phyloP scores from a whole-genome alignment of 1,284 basidiomycete species.

The Tilletia horrida region DNA sequence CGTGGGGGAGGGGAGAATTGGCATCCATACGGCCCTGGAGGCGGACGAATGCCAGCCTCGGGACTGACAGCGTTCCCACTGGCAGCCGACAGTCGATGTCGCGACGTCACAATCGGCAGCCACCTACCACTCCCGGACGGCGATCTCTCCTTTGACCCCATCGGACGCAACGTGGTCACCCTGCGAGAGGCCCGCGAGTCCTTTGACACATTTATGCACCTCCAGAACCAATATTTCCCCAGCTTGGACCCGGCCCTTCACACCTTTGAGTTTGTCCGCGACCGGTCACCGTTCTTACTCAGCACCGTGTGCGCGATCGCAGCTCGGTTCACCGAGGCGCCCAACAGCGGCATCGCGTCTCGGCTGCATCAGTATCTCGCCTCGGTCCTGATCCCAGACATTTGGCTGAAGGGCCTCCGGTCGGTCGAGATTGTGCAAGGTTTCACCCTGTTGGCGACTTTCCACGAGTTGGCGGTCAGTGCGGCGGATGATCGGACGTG shows the following conservation, averaged over 20 bases:
- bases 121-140: conserved; percentile 5
- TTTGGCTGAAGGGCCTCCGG: background rate
- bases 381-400: background rate
- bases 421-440: conserved; percentile 16
- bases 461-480: background rate
- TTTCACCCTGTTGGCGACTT: background rate
- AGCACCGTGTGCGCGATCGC: background rate
- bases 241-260: background rate
- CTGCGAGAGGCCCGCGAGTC: conserved; percentile 2
- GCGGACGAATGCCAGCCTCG: background rate
- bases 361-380: background rate
- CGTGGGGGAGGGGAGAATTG: background rate
- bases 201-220: conserved; percentile 12
- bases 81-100: conserved; percentile 8
- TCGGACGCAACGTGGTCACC: conserved; percentile 14
- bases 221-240: conserved; percentile 9
- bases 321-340: background rate
- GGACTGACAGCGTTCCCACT: background rate
- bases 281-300: conserved; percentile 14
- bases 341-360: background rate
- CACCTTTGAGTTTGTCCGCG: conserved; percentile 11
- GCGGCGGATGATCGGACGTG: conserved; percentile 11
- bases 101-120: background rate
- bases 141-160: conserved; percentile 7
- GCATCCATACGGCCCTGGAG: background rate